Base-by-base conservation (phyloP, 306 rosid species). In the Vigna mungo region DNA sequence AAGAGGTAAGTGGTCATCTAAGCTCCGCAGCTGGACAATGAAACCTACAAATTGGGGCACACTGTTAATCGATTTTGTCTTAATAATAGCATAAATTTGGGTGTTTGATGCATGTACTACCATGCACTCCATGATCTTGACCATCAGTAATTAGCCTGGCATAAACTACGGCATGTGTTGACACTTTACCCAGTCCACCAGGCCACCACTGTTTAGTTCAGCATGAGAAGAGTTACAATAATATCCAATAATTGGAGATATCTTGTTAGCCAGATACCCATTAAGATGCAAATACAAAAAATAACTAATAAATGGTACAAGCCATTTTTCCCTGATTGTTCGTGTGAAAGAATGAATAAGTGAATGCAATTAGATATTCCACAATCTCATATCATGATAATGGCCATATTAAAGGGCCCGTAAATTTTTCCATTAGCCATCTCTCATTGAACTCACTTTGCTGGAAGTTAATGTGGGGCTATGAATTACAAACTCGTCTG, bases 401-500 rank as follows among this genome's bases (percentile, higher is more conserved):
- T 25, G 75, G 21, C 68, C 52, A 48, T 80, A 47, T 16, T 25
- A 78, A 64, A 67, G 60, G 16, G 73, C 17, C 59, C 41, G 41
- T 25, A 48, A 70, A 74, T 36, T 68, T 52, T 30, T 78, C 55
- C 51, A 63, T 46, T 55, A 62, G 5, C 30, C 65, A 68, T 49
- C 67, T 43, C 55, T 14, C 59, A 77, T 76, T 63, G 78, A 56
- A 84, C 97, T 89, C 79, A 95, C 99, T 84, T 95, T 95, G 94
- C 92, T 85, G 55, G 99, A 92, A 67, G 97, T 95, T 76, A 95
- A 76, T 9, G 99, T 95, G 71, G 99, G 99, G 83, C 99, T 92
- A 75, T 95, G 84, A 82, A 95, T 85, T 79, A 92, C 73, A 68
- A 95, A 95, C 78, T 92, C 97, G 8, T 92, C 99, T 53, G 93